phyloP scores from a whole-genome alignment of 2,329 filamentous ascomycete species.

The Colletotrichum musicola region DNA sequence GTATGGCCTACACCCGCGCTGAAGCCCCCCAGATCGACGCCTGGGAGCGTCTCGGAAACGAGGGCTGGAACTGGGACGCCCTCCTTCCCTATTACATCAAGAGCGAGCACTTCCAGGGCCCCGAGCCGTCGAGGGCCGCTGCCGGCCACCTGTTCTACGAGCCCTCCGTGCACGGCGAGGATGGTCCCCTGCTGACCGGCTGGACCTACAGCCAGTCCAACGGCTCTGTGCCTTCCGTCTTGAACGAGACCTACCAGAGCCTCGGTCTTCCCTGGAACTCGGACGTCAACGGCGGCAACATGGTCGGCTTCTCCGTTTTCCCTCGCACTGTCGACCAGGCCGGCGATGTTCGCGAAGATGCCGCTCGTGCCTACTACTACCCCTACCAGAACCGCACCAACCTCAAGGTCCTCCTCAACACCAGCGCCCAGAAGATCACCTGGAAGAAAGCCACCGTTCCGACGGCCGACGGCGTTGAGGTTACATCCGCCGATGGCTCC shows the following conservation, averaged over 20 bases:
- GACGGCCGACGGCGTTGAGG: constrained; percentile 52
- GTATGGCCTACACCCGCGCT: constrained; percentile 61
- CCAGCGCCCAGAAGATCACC: constrained; percentile 25
- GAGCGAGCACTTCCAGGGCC: constrained; percentile 47
- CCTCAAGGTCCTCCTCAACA: constrained; percentile 42
- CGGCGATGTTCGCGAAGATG: constrained; percentile 53
- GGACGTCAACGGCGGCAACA: constrained; percentile 55
- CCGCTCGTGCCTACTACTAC: constrained; percentile 57
- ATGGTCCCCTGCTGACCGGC: constrained; percentile 52
- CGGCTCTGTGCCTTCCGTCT: constrained; percentile 45
- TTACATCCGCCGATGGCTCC: constrained; percentile 51
- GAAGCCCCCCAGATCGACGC: constrained; percentile 56
- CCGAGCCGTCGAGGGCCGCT: constrained; percentile 46
- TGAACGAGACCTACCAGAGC: constrained; percentile 48
- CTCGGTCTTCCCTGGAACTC: constrained; percentile 45
- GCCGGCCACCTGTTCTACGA: constrained; percentile 50
- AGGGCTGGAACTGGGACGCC: constrained; percentile 59
- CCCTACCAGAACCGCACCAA: constrained; percentile 53
- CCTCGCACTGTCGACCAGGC: constrained; percentile 56
- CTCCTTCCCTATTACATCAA: constrained; percentile 62
- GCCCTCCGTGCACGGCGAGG: constrained; percentile 51
- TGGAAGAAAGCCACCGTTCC: constrained; percentile 22
- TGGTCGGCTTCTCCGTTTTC: constrained; percentile 52
- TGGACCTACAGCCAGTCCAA: constrained; percentile 52
- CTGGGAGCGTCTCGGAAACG: constrained; percentile 58